Conservation (phyloP, 495 filamentous ascomycete genomes). For the Penicillium crystallinum region DNA sequence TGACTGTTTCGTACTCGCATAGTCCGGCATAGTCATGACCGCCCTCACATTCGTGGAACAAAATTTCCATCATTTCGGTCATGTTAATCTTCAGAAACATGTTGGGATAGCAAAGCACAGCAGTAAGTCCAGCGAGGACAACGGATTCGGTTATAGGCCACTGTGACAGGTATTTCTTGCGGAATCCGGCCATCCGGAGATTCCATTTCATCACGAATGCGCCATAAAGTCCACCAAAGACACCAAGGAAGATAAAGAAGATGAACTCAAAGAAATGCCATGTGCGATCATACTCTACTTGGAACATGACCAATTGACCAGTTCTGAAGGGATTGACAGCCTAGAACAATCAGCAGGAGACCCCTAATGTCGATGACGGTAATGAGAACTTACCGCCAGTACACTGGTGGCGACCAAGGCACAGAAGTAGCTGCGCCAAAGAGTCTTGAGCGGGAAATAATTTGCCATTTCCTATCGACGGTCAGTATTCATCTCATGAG, state of each 20-base stretch:
- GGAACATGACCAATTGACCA: constrained; percentile 99
- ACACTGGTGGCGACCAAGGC: constrained; percentile 94
- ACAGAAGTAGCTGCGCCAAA: constrained; percentile 98
- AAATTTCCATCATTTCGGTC: constrained; percentile 98
- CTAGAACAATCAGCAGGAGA: constrained; percentile 19
- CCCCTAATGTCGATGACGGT: neutral
- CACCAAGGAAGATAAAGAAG: constrained; percentile 85
- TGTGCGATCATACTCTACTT: constrained; percentile 88
- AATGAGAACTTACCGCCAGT: constrained; percentile 55
- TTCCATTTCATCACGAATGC: constrained; percentile 99
- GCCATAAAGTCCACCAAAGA: constrained; percentile 93
- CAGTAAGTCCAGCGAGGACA: constrained; percentile 74
- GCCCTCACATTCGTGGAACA: constrained; percentile 93
- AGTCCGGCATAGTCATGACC: constrained; percentile 86
- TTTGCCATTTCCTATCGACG: constrained; percentile 79
- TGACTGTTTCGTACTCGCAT: constrained; percentile 69
- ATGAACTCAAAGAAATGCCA: constrained; percentile 98
- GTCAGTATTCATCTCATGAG: constrained; percentile 12
- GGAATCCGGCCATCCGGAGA: constrained; percentile 80
- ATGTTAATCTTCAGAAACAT: constrained; percentile 96
- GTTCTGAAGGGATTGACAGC: constrained; percentile 98
- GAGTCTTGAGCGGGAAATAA: constrained; percentile 93
- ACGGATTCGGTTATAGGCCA: constrained; percentile 88
- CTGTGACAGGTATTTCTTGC: constrained; percentile 85
- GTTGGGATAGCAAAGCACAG: constrained; percentile 91